A percentile compares a stretch with the other conserved stretches of the same genome.
Conservation (phyloP, 2,329 filamentous ascomycete genomes). For the Acarospora socialis region DNA sequence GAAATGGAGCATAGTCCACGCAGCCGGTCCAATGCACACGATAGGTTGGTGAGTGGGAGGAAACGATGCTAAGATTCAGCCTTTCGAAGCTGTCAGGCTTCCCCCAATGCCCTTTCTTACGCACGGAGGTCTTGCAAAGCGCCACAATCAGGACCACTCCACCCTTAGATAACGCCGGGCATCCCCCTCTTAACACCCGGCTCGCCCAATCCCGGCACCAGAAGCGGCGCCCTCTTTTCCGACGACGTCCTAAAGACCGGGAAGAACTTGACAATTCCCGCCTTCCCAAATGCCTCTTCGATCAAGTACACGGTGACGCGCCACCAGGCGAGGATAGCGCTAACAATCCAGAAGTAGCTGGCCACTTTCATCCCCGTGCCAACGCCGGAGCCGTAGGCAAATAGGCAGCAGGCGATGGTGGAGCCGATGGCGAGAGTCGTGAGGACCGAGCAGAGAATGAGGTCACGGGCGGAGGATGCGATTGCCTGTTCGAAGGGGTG, state of each 20-base stretch:
- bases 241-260: constrained; percentile 12
- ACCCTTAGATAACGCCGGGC: constrained; percentile 11
- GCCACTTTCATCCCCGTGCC: constrained; percentile 15
- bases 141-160: too few relatives aligned
- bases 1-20: too few relatives aligned
- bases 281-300: constrained; percentile 14
- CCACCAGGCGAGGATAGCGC: constrained; percentile 15
- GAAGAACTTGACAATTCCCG: constrained; percentile 13
- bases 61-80: too few relatives aligned
- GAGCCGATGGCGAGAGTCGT: too few relatives aligned
- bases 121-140: too few relatives aligned
- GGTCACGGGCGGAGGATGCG: constrained; percentile 9
- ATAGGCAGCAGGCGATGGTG: too few relatives aligned
- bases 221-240: constrained; percentile 13
- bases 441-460: constrained; percentile 9
- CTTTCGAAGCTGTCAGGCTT: too few relatives aligned
- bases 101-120: too few relatives aligned
- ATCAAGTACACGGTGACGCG: constrained; percentile 15
- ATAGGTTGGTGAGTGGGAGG: too few relatives aligned
- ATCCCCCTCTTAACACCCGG: constrained; percentile 17
- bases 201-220: constrained; percentile 15
- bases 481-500: too few relatives aligned
- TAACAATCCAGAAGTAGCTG: constrained; percentile 16
- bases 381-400: too few relatives aligned
- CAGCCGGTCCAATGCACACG: too few relatives aligned